Base-by-base conservation (phyloP, 345 rosid genomes). In the Melastoma malabathricum region DNA sequence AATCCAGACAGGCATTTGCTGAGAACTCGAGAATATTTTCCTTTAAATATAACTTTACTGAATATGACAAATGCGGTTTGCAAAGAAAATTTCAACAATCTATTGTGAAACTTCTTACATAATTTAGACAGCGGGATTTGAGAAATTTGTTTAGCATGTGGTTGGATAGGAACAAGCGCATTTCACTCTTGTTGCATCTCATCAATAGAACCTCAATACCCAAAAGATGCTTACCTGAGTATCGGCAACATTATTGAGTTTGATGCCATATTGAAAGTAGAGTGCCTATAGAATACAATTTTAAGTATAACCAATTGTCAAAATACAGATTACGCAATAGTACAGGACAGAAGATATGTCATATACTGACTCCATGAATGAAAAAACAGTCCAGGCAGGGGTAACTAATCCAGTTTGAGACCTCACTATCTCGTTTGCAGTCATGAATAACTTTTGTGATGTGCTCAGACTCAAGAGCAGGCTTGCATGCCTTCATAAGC, bases 341-440 rank as follows among this genome's bases (percentile, higher is more conserved):
- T 31, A 31, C 38, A 31, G 38, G 10, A 3, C 38, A 9, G 38
- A 9, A 31, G 38, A 31, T 31, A 44, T 43, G 16, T 46, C 57
- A 47, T 39, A 48, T 9, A 31, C 38, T 31, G 38, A 31, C 38
- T 31, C 38, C 38, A 31, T 31, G 10, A 31, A 31, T 31, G 3
- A 31, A 31, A 31, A 31, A 31, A 18, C 64, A 45, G 44, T 27
- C 45, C 39, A 58, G 13, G 44, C 45, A 69, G 15, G 66, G 67
- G 49, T 27, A 53, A 64, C 57, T 3, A 64, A 56, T 59, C 50
- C 46, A 62, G 75, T 55, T 46, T 71, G 67, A 72, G 80, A 86
- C 96, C 98, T 90, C 98, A 51, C 98, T 90, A 57, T 90, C 96
- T 57, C 98, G 81, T 72, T 86, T 90, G 86, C 98, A 90, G 68